Evolutionary conservation across 768 basidiomycete genomes (phyloP), one percentile per base, ranked within the genome.

Genomic region (Boletus eberwhitei): DNA sequence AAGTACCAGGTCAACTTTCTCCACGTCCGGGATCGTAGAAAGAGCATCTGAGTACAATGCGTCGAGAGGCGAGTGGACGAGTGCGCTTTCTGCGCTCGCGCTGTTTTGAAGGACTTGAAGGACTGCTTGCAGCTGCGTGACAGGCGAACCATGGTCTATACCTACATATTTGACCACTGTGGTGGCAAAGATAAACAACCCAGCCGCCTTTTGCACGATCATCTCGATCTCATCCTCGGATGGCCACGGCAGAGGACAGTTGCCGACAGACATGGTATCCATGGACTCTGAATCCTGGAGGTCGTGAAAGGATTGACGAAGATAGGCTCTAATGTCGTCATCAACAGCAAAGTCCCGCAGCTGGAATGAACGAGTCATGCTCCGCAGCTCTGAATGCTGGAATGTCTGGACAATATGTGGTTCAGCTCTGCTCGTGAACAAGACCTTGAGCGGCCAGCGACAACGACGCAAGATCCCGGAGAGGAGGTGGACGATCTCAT

Each of bases 161-260:
- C 54, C 52, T 11, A 69, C 53, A 37, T 64, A 67, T 39, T 63
- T 65, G 40, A 70, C 52, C 32, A 70, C 62, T 2, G 69, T 69
- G 9, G 64, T 59, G 24, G 69, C 57, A 47, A 66, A 68, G 14
- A 69, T 64, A 29, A 71, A 71, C 31, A 69, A 59, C 2, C 69
- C 63, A 8, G 60, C 58, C 3, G 68, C 54, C 16, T 58, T 59
- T 17, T 58, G 37, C 11, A 69, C 60, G 4, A 59, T 48, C 29
- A 17, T 36, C n/a, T 62, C 59, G 22, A 69, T 41, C 16, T 62
- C 67, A 13, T 60, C 54, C 2, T 58, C 59, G 8, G 64, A 51
- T 4, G 67, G 64, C 68, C 68, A 69, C 2, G 52, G 57, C 4
- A 34, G 16, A 37, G 49, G 24, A 14, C 9, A 26, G 6, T 11